Evolutionary conservation across 108 stramenopile species (phyloP), one percentile per base, ranked within the genome.

Genomic region (Cyclotella cryptica): DNA sequence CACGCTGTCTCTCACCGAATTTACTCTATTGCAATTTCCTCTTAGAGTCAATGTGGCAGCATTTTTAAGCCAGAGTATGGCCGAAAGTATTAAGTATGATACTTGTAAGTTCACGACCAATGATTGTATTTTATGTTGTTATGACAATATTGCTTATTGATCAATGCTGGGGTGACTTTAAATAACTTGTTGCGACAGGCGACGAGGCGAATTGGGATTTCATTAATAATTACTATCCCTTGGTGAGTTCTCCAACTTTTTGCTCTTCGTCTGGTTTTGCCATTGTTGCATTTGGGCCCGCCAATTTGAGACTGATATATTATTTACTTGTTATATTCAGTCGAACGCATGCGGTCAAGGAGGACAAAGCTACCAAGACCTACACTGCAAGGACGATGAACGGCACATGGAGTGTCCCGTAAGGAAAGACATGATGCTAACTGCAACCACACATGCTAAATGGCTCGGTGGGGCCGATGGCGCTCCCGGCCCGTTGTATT

Each of bases 391-490:
- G 0, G 60, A 61, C 4, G 60, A 61, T 2, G 29, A 61, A 14
- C 2, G 1, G 30, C 60, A 61, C 35, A 61, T 61, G 60, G 19
- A 61, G 35, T 61, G 60, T 13, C 60, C 60, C 15, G 60, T 61
- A 0, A 61, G 35, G 12, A 61, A 61, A 10, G 60, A 61, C 35
- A 61, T 61, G 60, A 61, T 39, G 60, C 9, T 39, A 0, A 61
- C 60, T 39, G 60, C 60, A 35, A 5, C 29, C 0, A 61, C 60
- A 1, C 15, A 0, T 14, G 60, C 60, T 2, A 61, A 61, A 39
- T 61, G 60, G 60, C 35, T 61, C 15, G 60, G 60, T 61, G 60
- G 60, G 10, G 60, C 60, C 2, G 60, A 61, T 61, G 60, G 60
- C 7, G 60, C 60, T 17, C 60, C 60, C 12, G 60, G 60, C 2